Percentiles rank a stretch among this genome's conserved stretches.
Evolutionary conservation across 257 asterid species (phyloP).

Genomic region (Lavandula angustifolia): DNA sequence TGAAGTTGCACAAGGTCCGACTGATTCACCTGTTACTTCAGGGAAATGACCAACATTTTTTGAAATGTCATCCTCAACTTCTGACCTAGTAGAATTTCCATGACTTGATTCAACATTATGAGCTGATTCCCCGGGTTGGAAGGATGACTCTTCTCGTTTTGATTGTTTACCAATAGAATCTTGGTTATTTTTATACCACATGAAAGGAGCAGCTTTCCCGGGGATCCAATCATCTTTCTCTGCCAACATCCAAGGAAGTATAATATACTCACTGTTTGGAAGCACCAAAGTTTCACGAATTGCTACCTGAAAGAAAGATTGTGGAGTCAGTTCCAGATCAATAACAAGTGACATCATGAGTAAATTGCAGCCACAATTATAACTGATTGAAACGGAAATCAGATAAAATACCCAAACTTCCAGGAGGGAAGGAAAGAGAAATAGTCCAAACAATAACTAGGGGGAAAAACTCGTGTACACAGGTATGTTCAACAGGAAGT

Average conservation of each 20-base stretch:
- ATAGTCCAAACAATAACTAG: slow-evolving; percentile 6
- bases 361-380: slow-evolving; percentile 12
- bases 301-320: slow-evolving; percentile 60
- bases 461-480: neutral
- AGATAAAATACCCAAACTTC: slow-evolving; percentile 24
- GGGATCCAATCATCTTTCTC: slow-evolving; percentile 95
- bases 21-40: slow-evolving; percentile 33
- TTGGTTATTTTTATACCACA: slow-evolving; percentile 59
- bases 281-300: slow-evolving; percentile 84
- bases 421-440: neutral
- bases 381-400: neutral
- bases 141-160: slow-evolving; percentile 41
- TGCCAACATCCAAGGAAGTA: slow-evolving; percentile 84
- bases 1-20: slow-evolving; percentile 36
- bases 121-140: slow-evolving; percentile 43
- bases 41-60: slow-evolving; percentile 29
- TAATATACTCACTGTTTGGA: slow-evolving; percentile 70
- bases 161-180: slow-evolving; percentile 44
- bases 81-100: slow-evolving; percentile 36
- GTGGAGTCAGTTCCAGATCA: slow-evolving; percentile 18
- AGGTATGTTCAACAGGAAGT: slow-evolving; percentile 4
- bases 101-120: slow-evolving; percentile 37
- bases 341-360: slow-evolving; percentile 18
- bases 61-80: slow-evolving; percentile 38
- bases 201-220: slow-evolving; percentile 68